Conservation (phyloP, 768 basidiomycete genomes). For the Chlorophyllum brunneum region DNA sequence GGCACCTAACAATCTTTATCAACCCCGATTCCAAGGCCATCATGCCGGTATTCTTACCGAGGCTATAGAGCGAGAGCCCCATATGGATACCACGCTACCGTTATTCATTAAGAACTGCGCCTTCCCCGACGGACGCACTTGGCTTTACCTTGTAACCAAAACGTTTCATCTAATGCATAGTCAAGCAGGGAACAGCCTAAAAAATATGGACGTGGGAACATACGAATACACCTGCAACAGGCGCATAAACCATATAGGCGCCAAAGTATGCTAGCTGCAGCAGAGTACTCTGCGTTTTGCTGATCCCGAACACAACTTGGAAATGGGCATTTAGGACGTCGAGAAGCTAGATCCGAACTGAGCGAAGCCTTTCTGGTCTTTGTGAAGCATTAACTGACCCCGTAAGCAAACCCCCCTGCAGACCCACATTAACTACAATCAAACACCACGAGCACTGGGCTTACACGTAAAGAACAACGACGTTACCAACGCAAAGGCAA, state of each 20-base stretch:
- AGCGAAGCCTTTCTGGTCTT: neutral
- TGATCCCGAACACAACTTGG: conserved; percentile 63
- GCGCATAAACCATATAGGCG: conserved; percentile 59
- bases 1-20: conserved; percentile 40
- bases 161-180: conserved; percentile 45
- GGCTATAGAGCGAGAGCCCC: conserved; percentile 54
- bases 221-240: conserved; percentile 54
- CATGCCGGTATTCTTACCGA: conserved; percentile 30
- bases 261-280: conserved; percentile 75
- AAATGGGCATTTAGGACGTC: conserved; percentile 73
- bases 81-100: conserved; percentile 53
- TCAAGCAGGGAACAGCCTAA: neutral
- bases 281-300: conserved; percentile 67
- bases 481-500: conserved; percentile 66
- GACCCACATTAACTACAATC: neutral
- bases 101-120: neutral
- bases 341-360: conserved; percentile 41
- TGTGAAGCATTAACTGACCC: conserved; percentile 33
- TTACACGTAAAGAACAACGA: conserved; percentile 73
- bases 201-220: conserved; percentile 27
- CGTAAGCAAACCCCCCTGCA: conserved; percentile 65
- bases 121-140: neutral
- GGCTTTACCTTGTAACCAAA: conserved; percentile 60
- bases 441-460: conserved; percentile 16
- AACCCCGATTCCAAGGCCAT: neutral